These are phyloP conservation scores for Verruconis gallopava DNA, from an alignment of 2,329 filamentous ascomycete species.

Conservation along the genomic window DNA sequence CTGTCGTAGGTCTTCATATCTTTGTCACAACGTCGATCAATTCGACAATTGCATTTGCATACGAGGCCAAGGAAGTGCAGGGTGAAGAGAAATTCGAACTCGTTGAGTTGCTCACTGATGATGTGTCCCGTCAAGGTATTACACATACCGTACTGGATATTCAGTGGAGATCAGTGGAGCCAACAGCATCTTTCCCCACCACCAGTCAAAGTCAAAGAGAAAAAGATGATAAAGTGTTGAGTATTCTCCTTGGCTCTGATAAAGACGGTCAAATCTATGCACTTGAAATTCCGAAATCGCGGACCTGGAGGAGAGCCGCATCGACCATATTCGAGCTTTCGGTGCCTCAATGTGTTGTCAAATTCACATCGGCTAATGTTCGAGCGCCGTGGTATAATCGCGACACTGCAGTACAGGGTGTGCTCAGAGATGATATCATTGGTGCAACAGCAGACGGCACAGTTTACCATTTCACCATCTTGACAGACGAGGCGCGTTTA, in stretches of 20 bases:
- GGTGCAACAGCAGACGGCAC: conserved; percentile 39
- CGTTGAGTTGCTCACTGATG: not conserved
- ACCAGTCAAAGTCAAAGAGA: not conserved
- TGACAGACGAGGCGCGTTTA: conserved; percentile 49
- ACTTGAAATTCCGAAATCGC: conserved; percentile 17
- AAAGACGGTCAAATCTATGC: conserved; percentile 21
- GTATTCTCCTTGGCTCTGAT: conserved; percentile 22
- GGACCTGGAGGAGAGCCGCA: conserved; percentile 17
- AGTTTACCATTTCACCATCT: conserved; percentile 46
- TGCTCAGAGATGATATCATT: conserved; percentile 35
- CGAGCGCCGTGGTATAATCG: conserved; percentile 23
- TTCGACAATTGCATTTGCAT: not conserved
- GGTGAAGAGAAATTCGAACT: not conserved
- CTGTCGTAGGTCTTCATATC: not conserved
- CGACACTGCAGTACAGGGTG: conserved; percentile 21
- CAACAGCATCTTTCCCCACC: not conserved
- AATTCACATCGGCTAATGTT: conserved; percentile 38
- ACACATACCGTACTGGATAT: not conserved
- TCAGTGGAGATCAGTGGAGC: not conserved
- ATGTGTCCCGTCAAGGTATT: not conserved
- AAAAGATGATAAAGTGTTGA: not conserved
- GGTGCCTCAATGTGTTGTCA: conserved; percentile 28
- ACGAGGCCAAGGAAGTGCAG: not conserved
- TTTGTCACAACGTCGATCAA: not conserved
- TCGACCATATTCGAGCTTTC: conserved; percentile 28